phyloP scores from a whole-genome alignment of 23 red algal genomes.

The Gracilaria vermiculophylla region DNA sequence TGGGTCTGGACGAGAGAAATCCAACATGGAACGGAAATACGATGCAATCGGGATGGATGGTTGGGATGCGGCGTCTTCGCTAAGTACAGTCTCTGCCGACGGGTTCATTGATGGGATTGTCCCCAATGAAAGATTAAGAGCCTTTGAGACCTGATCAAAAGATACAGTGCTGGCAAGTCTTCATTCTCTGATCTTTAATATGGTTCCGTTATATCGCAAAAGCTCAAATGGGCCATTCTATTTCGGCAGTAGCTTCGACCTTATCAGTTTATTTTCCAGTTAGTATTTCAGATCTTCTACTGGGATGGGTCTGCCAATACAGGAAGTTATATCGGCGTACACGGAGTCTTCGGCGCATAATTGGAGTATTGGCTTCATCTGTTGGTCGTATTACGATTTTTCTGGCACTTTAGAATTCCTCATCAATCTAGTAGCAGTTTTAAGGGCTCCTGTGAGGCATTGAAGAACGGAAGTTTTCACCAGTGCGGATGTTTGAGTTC shows the following conservation, averaged over 20 bases:
- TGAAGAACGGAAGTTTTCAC: neutral
- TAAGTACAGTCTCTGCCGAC: too few relatives aligned
- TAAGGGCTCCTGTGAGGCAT: neutral
- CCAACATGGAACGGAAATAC: too few relatives aligned
- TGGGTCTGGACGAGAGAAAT: too few relatives aligned
- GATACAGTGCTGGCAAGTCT: neutral
- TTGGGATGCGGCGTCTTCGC: too few relatives aligned
- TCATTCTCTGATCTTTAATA: neutral
- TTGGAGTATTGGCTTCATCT: neutral
- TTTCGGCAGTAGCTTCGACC: slow-evolving; percentile 20
- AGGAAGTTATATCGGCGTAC: neutral
- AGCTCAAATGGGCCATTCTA: neutral
- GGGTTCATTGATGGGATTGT: too few relatives aligned
- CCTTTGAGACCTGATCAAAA: neutral
- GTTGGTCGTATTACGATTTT: neutral
- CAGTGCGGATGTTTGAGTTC: neutral
- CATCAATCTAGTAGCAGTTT: neutral
- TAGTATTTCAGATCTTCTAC: neutral
- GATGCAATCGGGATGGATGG: too few relatives aligned
- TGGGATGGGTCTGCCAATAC: neutral
- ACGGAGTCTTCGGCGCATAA: neutral
- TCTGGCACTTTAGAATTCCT: neutral
- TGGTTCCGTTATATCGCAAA: neutral
- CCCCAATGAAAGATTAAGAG: too few relatives aligned
- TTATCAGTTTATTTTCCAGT: neutral